A percentile compares a stretch with the other conserved stretches of the same genome.
Conservation (phyloP, 495 filamentous ascomycete genomes). For the Penicillium daleae region DNA sequence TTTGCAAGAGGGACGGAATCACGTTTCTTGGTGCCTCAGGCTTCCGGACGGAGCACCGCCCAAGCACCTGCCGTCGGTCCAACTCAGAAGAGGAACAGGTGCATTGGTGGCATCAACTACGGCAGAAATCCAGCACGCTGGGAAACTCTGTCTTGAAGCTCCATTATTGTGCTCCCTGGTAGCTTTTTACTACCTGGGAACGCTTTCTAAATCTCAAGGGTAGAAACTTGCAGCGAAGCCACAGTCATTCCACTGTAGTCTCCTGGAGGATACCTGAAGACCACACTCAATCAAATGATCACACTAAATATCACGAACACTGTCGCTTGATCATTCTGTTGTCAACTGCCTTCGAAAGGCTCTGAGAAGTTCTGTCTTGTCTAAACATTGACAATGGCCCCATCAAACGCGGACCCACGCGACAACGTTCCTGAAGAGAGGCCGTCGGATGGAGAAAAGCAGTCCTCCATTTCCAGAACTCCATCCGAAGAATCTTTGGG, state of each 20-base stretch:
- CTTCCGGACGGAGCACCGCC: slow-evolving; percentile 3
- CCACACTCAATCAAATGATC: not conserved
- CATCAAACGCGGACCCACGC: slow-evolving; percentile 7
- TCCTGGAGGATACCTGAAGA: not conserved
- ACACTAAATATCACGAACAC: not conserved
- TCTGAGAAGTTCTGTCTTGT: not conserved
- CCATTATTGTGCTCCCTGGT: not conserved
- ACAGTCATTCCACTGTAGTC: not conserved
- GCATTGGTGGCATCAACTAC: slow-evolving; percentile 1
- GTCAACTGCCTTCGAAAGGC: not conserved
- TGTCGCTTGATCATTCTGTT: not conserved
- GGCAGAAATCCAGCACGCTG: not conserved
- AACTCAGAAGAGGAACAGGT: too few relatives aligned
- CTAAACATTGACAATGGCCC: slow-evolving; percentile 9
- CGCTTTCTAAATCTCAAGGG: not conserved
- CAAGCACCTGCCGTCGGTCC: too few relatives aligned
- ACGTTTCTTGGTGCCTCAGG: slow-evolving; percentile 24
- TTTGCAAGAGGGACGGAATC: slow-evolving; percentile 18
- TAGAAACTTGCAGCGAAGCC: not conserved
- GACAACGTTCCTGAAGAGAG: not conserved
- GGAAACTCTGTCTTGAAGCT: not conserved
- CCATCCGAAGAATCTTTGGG: slow-evolving; percentile 8
- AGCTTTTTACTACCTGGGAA: too few relatives aligned
- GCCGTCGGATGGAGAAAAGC: slow-evolving; percentile 7
- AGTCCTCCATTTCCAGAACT: slow-evolving; percentile 1